These are phyloP conservation scores for Mycogone perniciosa DNA, from an alignment of 2,329 filamentous ascomycete genomes.

Conservation along the genomic window DNA sequence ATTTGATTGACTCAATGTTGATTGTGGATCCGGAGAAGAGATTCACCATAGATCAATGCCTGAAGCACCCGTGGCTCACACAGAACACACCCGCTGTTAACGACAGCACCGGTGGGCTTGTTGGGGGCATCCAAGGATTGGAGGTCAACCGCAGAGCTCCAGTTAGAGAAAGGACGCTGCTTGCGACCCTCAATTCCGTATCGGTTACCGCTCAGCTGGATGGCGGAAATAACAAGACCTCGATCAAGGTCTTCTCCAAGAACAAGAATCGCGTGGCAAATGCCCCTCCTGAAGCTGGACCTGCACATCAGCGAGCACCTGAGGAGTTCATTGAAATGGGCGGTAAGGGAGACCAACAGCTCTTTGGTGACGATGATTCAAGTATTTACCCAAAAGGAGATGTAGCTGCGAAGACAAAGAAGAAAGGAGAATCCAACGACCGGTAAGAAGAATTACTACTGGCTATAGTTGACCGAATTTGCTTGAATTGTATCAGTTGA, in stretches of 20 bases:
- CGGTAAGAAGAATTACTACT: constrained; percentile 9
- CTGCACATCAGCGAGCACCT: constrained; percentile 60
- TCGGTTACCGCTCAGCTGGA: constrained; percentile 47
- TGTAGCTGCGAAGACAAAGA: constrained; percentile 23
- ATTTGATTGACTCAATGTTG: constrained; percentile 92
- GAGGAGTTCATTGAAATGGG: constrained; percentile 79
- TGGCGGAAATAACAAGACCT: constrained; percentile 47
- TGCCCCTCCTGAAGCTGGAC: constrained; percentile 53
- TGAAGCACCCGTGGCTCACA: constrained; percentile 85
- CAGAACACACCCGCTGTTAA: constrained; percentile 53
- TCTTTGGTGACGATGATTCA: constrained; percentile 60
- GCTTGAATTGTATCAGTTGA: constrained; percentile 6
- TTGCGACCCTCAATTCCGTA: constrained; percentile 75
- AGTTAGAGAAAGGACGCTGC: constrained; percentile 74
- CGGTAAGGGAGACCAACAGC: constrained; percentile 72
- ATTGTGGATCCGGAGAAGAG: constrained; percentile 78
- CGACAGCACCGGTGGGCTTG: constrained; percentile 88
- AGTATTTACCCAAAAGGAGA: constrained; percentile 42
- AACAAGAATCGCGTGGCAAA: constrained; percentile 45
- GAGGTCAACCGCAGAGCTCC: constrained; percentile 80
- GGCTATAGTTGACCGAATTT: not conserved
- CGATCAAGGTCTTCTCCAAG: constrained; percentile 70
- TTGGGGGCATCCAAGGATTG: constrained; percentile 74
- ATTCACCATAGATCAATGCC: constrained; percentile 83
- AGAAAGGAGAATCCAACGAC: constrained; percentile 22